A percentile compares a stretch with the other conserved stretches of the same genome.
Conservation (phyloP, 2,329 filamentous ascomycete genomes). For the Leptographium radiaticola region DNA sequence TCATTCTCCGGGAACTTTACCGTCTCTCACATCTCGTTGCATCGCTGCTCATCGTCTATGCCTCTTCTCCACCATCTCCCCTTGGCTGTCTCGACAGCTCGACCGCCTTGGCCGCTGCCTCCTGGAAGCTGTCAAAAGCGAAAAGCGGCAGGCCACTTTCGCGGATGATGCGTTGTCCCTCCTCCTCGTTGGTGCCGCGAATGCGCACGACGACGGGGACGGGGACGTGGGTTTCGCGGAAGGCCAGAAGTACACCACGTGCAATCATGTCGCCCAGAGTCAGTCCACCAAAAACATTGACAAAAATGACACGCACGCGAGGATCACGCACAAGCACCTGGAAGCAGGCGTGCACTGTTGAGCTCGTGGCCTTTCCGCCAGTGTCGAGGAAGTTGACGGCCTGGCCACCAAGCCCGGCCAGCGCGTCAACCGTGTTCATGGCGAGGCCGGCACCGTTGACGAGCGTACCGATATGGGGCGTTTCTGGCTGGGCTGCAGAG, state of each 20-base stretch:
- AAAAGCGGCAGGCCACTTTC: constrained; percentile 55
- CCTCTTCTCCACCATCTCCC: background rate
- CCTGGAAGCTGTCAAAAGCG: constrained; percentile 63
- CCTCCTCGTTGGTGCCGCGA: constrained; percentile 59
- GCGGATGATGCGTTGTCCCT: constrained; percentile 55
- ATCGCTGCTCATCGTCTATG: background rate
- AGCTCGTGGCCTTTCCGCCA: constrained; percentile 72
- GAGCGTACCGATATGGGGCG: constrained; percentile 60
- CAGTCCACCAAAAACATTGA: constrained; percentile 45
- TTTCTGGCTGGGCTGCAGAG: constrained; percentile 18
- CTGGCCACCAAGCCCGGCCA: constrained; percentile 51
- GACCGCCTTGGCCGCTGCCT: constrained; percentile 55
- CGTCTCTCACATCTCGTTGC: background rate
- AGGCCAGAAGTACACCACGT: constrained; percentile 58
- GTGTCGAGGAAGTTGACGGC: constrained; percentile 83
- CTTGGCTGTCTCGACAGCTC: constrained; percentile 24
- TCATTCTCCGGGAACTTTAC: background rate
- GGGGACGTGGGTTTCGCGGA: constrained; percentile 51
- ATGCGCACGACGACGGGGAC: constrained; percentile 68
- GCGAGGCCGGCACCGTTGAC: constrained; percentile 84
- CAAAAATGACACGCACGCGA: constrained; percentile 53
- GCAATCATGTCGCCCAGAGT: constrained; percentile 75
- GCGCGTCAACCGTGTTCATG: constrained; percentile 81
- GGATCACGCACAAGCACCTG: constrained; percentile 58
- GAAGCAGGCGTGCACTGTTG: constrained; percentile 69